Evolutionary conservation across 768 basidiomycete species (phyloP).

Genomic region (Brasilioporus rufonigricans): DNA sequence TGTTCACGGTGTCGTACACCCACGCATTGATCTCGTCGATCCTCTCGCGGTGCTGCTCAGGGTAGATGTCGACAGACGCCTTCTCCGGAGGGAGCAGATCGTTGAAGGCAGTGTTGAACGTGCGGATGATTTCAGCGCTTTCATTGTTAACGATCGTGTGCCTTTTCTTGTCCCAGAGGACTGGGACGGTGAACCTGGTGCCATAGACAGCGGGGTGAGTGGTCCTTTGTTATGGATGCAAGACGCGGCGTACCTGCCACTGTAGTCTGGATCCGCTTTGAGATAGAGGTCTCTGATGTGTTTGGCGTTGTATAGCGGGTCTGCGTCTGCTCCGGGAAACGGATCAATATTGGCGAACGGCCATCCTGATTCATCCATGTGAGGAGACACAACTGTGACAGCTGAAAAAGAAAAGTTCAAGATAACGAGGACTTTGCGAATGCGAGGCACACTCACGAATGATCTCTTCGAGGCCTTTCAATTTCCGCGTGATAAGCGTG

Average conservation of each 20-base stretch:
- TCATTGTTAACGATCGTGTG: conserved; percentile 95
- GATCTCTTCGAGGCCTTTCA: conserved; percentile 88
- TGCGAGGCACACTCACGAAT: conserved; percentile 53
- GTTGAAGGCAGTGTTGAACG: conserved; percentile 87
- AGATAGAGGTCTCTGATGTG: conserved; percentile 88
- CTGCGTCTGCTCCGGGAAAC: conserved; percentile 72
- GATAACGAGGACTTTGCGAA: neutral
- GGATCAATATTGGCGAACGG: conserved; percentile 70
- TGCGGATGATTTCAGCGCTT: conserved; percentile 90
- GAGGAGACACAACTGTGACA: conserved; percentile 81
- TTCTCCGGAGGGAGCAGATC: conserved; percentile 63
- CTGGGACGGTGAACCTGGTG: conserved; percentile 82
- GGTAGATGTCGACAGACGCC: conserved; percentile 74
- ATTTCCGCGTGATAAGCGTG: conserved; percentile 80
- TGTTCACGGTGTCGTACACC: conserved; percentile 85
- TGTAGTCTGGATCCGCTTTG: conserved; percentile 67
- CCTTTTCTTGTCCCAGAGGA: conserved; percentile 90
- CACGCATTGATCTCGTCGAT: conserved; percentile 86
- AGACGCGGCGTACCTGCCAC: conserved; percentile 51
- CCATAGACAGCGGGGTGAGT: neutral
- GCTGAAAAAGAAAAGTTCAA: conserved; percentile 38
- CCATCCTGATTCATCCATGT: conserved; percentile 84
- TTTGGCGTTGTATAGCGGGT: conserved; percentile 65
- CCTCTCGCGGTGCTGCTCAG: conserved; percentile 61
- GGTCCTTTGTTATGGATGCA: neutral